Evolutionary conservation across 345 rosid species (phyloP).

Genomic region (Ceriops decandra): DNA sequence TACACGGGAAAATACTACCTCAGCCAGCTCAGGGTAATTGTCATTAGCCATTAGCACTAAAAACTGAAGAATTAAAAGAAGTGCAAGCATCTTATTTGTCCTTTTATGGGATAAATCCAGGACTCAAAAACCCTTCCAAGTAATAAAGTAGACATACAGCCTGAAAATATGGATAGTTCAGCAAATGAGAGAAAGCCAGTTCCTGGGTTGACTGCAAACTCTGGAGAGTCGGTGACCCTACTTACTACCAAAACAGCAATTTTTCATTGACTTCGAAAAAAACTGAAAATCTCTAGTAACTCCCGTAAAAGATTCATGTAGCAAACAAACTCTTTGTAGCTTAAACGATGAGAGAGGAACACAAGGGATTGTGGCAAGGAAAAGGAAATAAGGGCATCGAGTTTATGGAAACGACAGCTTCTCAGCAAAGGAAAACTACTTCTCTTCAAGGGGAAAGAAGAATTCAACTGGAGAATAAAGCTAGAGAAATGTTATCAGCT

Average conservation of each 20-base stretch:
- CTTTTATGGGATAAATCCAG: slow-evolving; percentile 36
- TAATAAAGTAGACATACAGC: slow-evolving; percentile 28
- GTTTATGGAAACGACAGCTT: slow-evolving; percentile 24
- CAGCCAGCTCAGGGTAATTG: not conserved
- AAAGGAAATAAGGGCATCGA: slow-evolving; percentile 11
- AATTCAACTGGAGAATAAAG: too few relatives aligned
- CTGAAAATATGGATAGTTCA: slow-evolving; percentile 40
- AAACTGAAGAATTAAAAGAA: not conserved
- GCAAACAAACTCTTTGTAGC: slow-evolving; percentile 8
- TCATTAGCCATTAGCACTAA: not conserved
- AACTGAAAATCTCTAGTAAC: slow-evolving; percentile 28
- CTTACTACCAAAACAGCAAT: slow-evolving; percentile 13
- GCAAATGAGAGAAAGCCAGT: slow-evolving; percentile 29
- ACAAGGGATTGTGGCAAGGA: slow-evolving; percentile 17
- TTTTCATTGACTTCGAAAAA: slow-evolving; percentile 25
- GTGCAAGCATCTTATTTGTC: slow-evolving; percentile 31
- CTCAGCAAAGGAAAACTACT: not conserved
- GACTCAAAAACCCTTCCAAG: slow-evolving; percentile 19
- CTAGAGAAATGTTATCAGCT: too few relatives aligned
- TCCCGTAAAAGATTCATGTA: slow-evolving; percentile 24
- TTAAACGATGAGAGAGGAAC: not conserved
- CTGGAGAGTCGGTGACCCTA: slow-evolving; percentile 16
- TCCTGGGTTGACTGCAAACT: slow-evolving; percentile 30
- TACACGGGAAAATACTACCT: not conserved
- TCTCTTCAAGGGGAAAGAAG: too few relatives aligned